Conservation (phyloP, 257 asterid species). For the Forsythia viridissima region DNA sequence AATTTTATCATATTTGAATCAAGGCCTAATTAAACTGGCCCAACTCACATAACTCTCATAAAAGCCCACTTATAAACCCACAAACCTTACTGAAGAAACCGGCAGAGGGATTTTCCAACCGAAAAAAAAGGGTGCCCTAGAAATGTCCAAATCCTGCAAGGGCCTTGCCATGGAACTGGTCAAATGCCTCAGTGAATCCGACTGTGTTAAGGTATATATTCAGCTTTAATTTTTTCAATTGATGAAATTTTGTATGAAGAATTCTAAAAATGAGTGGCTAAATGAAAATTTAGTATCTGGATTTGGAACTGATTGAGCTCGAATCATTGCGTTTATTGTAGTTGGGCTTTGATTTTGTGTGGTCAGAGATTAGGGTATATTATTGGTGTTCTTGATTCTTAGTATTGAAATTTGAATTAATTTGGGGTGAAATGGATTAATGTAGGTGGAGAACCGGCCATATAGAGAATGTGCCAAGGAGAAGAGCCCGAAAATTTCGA, state of each 20-base stretch:
- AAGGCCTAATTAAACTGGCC: neutral
- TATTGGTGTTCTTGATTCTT: constrained; percentile 3
- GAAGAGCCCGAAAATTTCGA: constrained; percentile 69
- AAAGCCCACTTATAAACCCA: neutral
- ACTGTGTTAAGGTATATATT: constrained; percentile 72
- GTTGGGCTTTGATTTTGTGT: neutral
- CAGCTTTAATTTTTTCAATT: neutral
- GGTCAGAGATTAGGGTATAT: neutral
- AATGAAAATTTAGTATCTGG: neutral
- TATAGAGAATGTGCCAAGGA: constrained; percentile 84
- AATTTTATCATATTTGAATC: too few relatives aligned
- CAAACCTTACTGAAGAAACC: neutral
- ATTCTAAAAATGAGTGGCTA: neutral
- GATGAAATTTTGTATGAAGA: constrained; percentile 4
- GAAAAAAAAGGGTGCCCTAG: neutral
- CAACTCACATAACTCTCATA: neutral
- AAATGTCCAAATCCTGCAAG: constrained; percentile 92
- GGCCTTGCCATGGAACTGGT: constrained; percentile 90
- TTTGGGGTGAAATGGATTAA: constrained; percentile 3
- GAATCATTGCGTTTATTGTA: neutral
- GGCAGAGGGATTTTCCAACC: constrained; percentile 4
- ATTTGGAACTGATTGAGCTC: neutral
- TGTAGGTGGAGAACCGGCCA: constrained; percentile 75
- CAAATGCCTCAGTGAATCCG: constrained; percentile 92
- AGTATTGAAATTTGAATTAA: neutral